A percentile compares a stretch with the other conserved stretches of the same genome.
Evolutionary conservation across 2,329 filamentous ascomycete species (phyloP).

Genomic region (Fusarium albidum): DNA sequence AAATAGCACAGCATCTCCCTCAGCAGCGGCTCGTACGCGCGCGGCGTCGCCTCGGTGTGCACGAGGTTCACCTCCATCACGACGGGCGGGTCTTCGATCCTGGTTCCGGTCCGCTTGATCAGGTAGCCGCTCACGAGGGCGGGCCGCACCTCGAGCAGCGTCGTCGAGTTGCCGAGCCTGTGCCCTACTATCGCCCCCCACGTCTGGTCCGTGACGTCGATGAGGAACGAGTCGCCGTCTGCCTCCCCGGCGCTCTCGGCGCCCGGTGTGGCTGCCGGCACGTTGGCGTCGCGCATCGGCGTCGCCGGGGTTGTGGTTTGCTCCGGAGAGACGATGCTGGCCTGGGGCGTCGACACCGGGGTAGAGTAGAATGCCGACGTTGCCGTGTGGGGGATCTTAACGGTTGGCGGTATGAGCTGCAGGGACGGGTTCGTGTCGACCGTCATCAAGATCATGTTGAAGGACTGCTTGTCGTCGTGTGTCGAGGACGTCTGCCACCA

Average conservation of each 20-base stretch:
- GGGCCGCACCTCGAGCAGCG: conserved; percentile 62
- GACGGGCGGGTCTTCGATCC: conserved; percentile 64
- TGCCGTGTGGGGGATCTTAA: conserved; percentile 56
- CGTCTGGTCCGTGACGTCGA: conserved; percentile 77
- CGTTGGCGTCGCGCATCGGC: conserved; percentile 50
- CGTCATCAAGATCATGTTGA: conserved; percentile 67
- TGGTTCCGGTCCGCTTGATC: conserved; percentile 67
- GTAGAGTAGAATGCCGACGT: conserved; percentile 63
- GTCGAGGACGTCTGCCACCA: conserved; percentile 64
- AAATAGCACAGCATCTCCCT: conserved; percentile 77
- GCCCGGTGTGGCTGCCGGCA: conserved; percentile 56
- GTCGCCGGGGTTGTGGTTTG: conserved; percentile 61
- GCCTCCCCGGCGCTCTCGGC: conserved; percentile 53
- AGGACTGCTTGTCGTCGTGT: conserved; percentile 58
- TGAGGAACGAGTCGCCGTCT: conserved; percentile 68
- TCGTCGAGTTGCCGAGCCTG: conserved; percentile 67
- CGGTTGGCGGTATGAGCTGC: conserved; percentile 65
- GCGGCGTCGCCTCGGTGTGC: conserved; percentile 59
- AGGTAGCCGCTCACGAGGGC: conserved; percentile 72
- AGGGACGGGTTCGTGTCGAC: conserved; percentile 72
- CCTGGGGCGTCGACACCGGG: conserved; percentile 73
- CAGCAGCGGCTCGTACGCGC: conserved; percentile 69
- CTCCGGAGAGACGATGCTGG: conserved; percentile 67
- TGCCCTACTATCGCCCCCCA: conserved; percentile 78
- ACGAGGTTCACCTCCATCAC: conserved; percentile 72